Percentiles rank a stretch among this genome's conserved stretches.
Conservation (phyloP, 345 rosid species). For the Hibiscus mutabilis region DNA sequence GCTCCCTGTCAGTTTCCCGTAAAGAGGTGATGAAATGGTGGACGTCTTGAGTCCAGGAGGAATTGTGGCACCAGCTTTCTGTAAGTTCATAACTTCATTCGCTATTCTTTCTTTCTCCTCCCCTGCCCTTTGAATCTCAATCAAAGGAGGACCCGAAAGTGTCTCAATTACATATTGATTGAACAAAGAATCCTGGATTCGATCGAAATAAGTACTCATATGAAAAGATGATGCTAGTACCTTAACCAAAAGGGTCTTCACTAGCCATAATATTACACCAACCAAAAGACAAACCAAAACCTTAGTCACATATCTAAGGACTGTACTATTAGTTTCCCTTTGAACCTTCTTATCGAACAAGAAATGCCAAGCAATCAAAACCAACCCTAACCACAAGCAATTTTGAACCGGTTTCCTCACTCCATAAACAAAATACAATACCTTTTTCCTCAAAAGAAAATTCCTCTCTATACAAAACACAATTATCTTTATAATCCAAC, state of each 20-base stretch:
- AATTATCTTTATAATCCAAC: slow-evolving; percentile 60
- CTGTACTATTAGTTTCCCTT: slow-evolving; percentile 27
- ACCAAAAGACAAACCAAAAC: slow-evolving; percentile 60
- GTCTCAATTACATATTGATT: slow-evolving; percentile 69
- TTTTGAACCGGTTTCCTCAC: slow-evolving; percentile 66
- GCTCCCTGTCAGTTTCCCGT: slow-evolving; percentile 29
- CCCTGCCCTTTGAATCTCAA: slow-evolving; percentile 38
- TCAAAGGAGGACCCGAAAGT: slow-evolving; percentile 67
- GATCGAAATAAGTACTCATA: slow-evolving; percentile 77
- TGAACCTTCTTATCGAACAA: slow-evolving; percentile 59
- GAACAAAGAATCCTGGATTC: slow-evolving; percentile 81
- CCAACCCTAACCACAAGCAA: slow-evolving; percentile 83
- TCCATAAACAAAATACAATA: slow-evolving; percentile 83
- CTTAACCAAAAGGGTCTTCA: slow-evolving; percentile 73
- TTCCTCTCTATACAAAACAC: slow-evolving; percentile 72
- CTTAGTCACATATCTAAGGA: slow-evolving; percentile 50
- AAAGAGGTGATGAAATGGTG: slow-evolving; percentile 24
- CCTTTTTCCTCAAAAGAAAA: slow-evolving; percentile 64
- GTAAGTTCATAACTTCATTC: slow-evolving; percentile 31
- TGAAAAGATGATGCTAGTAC: slow-evolving; percentile 87
- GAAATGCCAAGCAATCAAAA: slow-evolving; percentile 66
- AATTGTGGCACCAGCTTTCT: slow-evolving; percentile 39
- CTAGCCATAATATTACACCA: slow-evolving; percentile 64
- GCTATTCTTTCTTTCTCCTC: slow-evolving; percentile 44
- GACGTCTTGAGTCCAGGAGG: slow-evolving; percentile 36